Base-by-base conservation (phyloP, 2,329 filamentous ascomycete species). In the Arthrinium puccinioides region DNA sequence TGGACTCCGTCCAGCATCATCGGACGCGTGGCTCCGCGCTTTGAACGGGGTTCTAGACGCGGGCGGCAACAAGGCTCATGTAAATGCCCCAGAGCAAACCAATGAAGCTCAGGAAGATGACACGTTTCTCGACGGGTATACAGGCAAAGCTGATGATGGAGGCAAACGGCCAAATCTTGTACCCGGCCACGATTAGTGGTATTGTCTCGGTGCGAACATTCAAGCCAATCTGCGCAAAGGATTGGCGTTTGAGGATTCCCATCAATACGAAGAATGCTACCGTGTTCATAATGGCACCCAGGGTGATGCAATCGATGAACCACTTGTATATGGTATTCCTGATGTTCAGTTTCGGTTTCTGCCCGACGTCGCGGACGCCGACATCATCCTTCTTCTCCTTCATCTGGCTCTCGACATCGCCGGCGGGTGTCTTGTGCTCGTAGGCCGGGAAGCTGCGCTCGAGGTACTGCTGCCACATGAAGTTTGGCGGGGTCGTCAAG, bases 381-480 rank as follows among this genome's bases (percentile, higher is more conserved):
- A 32, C 30, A 5, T 13, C 11, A 44, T 58, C 52, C 42, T 61
- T 56, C 3, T 55, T 40, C 19, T 58, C 54, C 32, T 52, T 21
- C 19, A 32, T 50, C 33, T 55, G 39, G 24, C 33, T 54, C 45
- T 59, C 56, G 37, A 55, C 27, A 38, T 56, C 51, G 19, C 39
- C 37, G 19, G n/a, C 16, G 36, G 42, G 35, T 15, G 37, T 34
- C 37, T 27, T 32, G 36, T 36, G 45, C 21, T 48, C 53, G 44
- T 66, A 64, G 1, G 69, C 70, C 1, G 74, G 74, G 38, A 76
- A 74, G 9, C 54, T 63, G 16, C 61, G 59, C 53, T 78, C 74
- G 21, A 78, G 63, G 21, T 64, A 64, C 38, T 70, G 64, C 46
- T 79, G 72, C 74, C 75, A 79, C 38, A 72, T 56, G 47, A 72